A percentile compares a stretch with the other conserved stretches of the same genome.
Conservation (phyloP, 495 filamentous ascomycete species). For the Lepraria neglecta region DNA sequence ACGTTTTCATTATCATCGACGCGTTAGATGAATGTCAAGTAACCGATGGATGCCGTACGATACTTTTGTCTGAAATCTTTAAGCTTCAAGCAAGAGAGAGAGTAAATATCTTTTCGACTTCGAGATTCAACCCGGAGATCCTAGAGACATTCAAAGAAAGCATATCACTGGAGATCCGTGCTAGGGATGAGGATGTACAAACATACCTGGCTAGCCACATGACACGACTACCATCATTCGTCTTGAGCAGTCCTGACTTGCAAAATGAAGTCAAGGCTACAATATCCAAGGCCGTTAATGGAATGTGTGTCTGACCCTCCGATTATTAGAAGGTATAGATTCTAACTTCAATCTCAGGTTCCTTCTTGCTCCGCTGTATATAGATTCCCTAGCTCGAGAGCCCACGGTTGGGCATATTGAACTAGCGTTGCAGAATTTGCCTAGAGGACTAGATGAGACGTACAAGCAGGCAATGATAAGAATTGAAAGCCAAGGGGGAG, state of each 20-base stretch:
- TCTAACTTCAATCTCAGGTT: background rate
- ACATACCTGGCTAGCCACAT: slow-evolving; percentile 9
- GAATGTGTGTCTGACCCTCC: background rate
- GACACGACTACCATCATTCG: background rate
- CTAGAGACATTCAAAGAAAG: background rate
- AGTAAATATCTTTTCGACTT: slow-evolving; percentile 12
- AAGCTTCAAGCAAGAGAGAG: background rate
- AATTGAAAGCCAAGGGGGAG: background rate
- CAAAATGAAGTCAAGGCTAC: slow-evolving; percentile 23
- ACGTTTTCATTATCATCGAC: slow-evolving; percentile 39
- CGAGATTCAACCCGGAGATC: background rate
- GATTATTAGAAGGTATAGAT: background rate
- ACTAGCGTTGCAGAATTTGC: background rate
- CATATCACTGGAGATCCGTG: slow-evolving; percentile 9
- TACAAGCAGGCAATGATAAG: background rate
- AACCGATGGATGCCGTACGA: background rate
- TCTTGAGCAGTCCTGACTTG: background rate
- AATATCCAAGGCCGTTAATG: background rate
- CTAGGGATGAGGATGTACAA: slow-evolving; percentile 11
- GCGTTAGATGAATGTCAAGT: slow-evolving; percentile 40
- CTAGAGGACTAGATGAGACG: background rate
- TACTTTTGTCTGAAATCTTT: background rate
- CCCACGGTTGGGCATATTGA: background rate
- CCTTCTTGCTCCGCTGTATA: background rate
- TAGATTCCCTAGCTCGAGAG: background rate